Conservation (phyloP, 2,329 filamentous ascomycete species). For the Diaporthe capsici region DNA sequence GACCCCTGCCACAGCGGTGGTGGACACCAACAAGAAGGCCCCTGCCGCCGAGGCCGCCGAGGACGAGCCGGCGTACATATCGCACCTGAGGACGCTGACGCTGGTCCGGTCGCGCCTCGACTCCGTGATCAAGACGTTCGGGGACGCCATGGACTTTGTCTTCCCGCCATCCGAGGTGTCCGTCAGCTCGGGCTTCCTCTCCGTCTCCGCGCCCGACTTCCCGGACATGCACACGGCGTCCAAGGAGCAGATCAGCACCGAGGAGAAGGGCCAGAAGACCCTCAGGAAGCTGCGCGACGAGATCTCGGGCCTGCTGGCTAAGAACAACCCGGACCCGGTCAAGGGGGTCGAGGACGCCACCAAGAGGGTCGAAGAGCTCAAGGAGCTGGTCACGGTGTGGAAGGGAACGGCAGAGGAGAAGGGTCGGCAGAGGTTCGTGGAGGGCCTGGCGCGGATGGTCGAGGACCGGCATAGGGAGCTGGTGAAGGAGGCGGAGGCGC, state of each 20-base stretch:
- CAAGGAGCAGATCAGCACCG: slow-evolving; percentile 74
- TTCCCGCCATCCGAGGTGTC: slow-evolving; percentile 90
- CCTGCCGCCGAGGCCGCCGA: slow-evolving; percentile 37
- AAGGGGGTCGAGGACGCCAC: slow-evolving; percentile 81
- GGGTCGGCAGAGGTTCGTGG: slow-evolving; percentile 84
- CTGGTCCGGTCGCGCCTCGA: slow-evolving; percentile 89
- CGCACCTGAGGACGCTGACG: slow-evolving; percentile 84
- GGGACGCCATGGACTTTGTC: slow-evolving; percentile 95
- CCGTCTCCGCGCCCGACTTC: slow-evolving; percentile 85
- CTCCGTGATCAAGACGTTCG: slow-evolving; percentile 90
- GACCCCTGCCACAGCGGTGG: slow-evolving; percentile 25
- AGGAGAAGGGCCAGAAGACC: slow-evolving; percentile 90
- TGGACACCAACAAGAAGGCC: not conserved
- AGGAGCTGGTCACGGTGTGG: slow-evolving; percentile 85
- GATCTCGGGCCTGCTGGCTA: slow-evolving; percentile 76
- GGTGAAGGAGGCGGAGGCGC: slow-evolving; percentile 62
- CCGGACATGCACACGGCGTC: slow-evolving; percentile 52
- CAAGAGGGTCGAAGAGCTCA: slow-evolving; percentile 81
- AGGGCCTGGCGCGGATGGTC: slow-evolving; percentile 83
- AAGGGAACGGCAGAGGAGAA: slow-evolving; percentile 97
- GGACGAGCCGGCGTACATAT: slow-evolving; percentile 77
- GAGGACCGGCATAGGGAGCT: slow-evolving; percentile 78
- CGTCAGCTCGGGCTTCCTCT: slow-evolving; percentile 87
- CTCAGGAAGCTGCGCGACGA: slow-evolving; percentile 79
- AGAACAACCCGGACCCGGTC: slow-evolving; percentile 59